Base-by-base conservation (phyloP, 495 filamentous ascomycete species). In the Penicillium tannophilum region DNA sequence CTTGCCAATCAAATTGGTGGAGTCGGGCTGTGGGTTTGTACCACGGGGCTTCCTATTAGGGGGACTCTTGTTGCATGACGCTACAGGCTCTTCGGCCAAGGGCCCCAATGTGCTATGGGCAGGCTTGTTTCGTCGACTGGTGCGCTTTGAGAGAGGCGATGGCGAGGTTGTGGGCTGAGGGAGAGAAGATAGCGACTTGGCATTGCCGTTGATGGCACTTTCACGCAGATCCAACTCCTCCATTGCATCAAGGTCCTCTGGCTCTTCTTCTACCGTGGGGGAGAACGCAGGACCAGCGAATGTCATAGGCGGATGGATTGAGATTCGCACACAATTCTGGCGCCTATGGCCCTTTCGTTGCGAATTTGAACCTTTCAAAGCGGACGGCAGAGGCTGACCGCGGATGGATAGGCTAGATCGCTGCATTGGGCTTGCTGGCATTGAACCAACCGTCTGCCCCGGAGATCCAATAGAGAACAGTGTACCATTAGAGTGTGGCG, bases 251-350 rank as follows among this genome's bases (percentile, higher is more conserved):
- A 70, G 30, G 17, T 73, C 73, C 42, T 77, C 74, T 0, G 63
- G 56, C 46, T 77, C 77, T 33, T 76, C 76, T 63, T 79, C 74
- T 5, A 69, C 66, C 26, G 66, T 78, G 6, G 75, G 72, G 20
- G 74, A 72, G 56, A 75, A 78, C 5, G 63, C 49, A 14, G 70
- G 55, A 14, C 70, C 66, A 0, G 71, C 67, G 30, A 80, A 78
- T 5, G 71, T 74, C 36, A 76, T 63, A 0, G 77, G 70, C 0
- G 76, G 76, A 24, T 78, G 69, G 10, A 79, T 78, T 0, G 81
- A 81, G 36, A 82, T 79, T 30, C 79, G 77, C 4, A 83, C 76
- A 49, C 75, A 80, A 46, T 80, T 79, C 23, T 81, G 77, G 20
- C 77, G 72, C 48, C 73, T 64, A 52, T 84, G 78, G 23, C 74